Base-by-base conservation (phyloP, 371 early-diverging fungal genomes). In the Mucor plumbeus region DNA sequence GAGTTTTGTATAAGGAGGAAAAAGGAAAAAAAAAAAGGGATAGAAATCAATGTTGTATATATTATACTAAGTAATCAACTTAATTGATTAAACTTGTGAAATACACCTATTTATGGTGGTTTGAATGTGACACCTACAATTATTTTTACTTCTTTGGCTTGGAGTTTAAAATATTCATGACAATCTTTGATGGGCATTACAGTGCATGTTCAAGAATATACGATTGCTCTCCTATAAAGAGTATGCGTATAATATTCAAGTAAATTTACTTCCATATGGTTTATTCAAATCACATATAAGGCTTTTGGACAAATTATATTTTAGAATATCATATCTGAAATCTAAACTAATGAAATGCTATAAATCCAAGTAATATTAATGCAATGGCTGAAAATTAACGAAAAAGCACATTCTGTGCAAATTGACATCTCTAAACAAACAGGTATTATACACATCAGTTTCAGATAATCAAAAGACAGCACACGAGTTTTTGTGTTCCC, bases 71-170 rank as follows among this genome's bases (percentile, higher is more conserved):
- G 48, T n/a, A 31, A n/a, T 55, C 38, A 55, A 36, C 26, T 34
- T 56, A 48, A 61, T 61, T 43, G 14, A 38, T 56, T 36, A 65
- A 53, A 47, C 65, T 65, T 65, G 65, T 59, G 65, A 65, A 65
- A 58, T 58, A 59, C 57, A 47, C 19, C 65, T 58, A 57, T 58
- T 59, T 65, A 58, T 47, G 65, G 65, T 59, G 56, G 63, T 26
- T 39, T 63, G 33, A 63, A 63, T 53, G 55, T 63, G 63, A 50
- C 50, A 62, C 62, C 34, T 41, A 33, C 26, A 40, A 60, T 26
- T 36, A 15, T 31, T 19, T 47, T 34, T 50, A 47, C 26, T 26
- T 26, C 26, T 26, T 26, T 26, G 17, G 19, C 17, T 50, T 35
- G 63, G 63, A 63, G 54, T 64, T 64, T 57, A 13, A 53, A 63